Evolutionary conservation across 257 asterid genomes (phyloP), one percentile per base, ranked within the genome.

Genomic region (Solanum habrochaites): DNA sequence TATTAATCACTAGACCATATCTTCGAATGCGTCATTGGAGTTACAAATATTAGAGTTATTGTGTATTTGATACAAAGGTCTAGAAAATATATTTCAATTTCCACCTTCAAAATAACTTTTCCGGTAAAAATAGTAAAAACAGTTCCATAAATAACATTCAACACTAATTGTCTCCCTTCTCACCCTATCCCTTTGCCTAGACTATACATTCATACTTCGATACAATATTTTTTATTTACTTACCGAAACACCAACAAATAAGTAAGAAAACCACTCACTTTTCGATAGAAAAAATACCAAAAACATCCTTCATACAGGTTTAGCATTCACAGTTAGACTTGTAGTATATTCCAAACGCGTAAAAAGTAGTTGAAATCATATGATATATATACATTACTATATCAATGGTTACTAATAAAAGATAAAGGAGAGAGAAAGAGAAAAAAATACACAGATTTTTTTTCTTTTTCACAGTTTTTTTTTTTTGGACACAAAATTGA

Each of bases 401-500:
- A 81, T 81, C 45, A 81, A 81, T 81, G 69, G 85, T 18, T 80
- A 80, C 7, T 49, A 49, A 49, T 20, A 29, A 80, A 18, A 29
- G 18, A 80, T 49, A 49, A 60, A 71, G 20, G 62, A 43, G 18
- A 39, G 40, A 83, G 58, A 83, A 1, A 66, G 20, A 52, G 16
- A 58, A 7, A 82, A 2, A 40, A 69, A 69, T 42, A 69, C 23
- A 31, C 42, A 70, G 4, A 16, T 16, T 70, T 32, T 27, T 16
- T 16, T 71, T 16, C 62, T 70, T 32, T 31, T 18, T 37, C 23
- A 29, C 8, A 35, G n/a, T 67, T 67, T 35, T 73, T 67, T 67
- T 35, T 73, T 37, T 66, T 49, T 71, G 8, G 43, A 23, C 87
- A 73, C 29, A 16, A 64, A 91, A 89, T 86, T 64, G 89, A 87